Evolutionary conservation across 164 flowering plant species (phyloP).

Genomic region (Vitis rupestris): DNA sequence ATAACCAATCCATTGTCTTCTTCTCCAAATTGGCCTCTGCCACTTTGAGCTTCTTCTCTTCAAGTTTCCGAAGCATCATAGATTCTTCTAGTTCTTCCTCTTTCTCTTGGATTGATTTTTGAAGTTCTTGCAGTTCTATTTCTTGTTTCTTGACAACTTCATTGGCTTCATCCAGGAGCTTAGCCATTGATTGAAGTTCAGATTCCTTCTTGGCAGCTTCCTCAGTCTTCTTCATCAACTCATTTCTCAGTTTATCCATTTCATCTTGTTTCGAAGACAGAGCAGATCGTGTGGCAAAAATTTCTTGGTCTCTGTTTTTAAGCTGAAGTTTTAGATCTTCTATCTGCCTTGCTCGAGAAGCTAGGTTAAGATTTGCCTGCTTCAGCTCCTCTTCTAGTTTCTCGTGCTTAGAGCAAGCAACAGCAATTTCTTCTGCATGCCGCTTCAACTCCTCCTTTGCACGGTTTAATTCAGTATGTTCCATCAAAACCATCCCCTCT

Average conservation of each 20-base stretch:
- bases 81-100: conserved; percentile 54
- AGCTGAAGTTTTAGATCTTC: conserved; percentile 63
- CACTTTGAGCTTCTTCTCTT: conserved; percentile 56
- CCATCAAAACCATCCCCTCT: conserved; percentile 50
- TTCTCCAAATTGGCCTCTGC: conserved; percentile 68
- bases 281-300: conserved; percentile 33
- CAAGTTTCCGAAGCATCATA: conserved; percentile 32
- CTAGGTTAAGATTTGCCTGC: conserved; percentile 49
- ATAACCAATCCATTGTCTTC: conserved; percentile 62
- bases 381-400: conserved; percentile 64
- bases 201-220: conserved; percentile 39
- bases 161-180: conserved; percentile 56
- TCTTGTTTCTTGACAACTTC: conserved; percentile 62
- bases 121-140: conserved; percentile 53
- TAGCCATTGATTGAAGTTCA: conserved; percentile 49
- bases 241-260: conserved; percentile 50
- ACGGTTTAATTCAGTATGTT: conserved; percentile 42
- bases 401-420: conserved; percentile 47
- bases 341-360: conserved; percentile 64
- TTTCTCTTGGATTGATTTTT: conserved; percentile 38
- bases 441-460: conserved; percentile 60
- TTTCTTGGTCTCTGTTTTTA: conserved; percentile 49
- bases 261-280: conserved; percentile 57
- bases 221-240: conserved; percentile 46
- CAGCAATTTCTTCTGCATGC: conserved; percentile 49